A percentile compares a stretch with the other conserved stretches of the same genome.
Evolutionary conservation across 331 rosid genomes (phyloP).

Genomic region (Arachis monticola): DNA sequence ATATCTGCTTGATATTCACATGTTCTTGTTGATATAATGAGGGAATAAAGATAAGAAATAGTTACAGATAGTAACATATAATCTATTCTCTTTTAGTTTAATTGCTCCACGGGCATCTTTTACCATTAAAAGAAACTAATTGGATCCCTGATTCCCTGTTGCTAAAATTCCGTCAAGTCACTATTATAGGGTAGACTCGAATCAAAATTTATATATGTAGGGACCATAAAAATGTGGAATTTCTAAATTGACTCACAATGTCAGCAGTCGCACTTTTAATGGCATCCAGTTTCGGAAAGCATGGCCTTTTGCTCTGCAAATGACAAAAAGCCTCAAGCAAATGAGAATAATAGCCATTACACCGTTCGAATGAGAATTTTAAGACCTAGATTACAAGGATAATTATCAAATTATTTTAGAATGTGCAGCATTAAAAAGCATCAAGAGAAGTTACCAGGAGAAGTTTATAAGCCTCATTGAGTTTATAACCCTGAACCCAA

Average conservation of each 20-base stretch:
- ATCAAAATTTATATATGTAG: not conserved
- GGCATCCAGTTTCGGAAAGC: constrained; percentile 86
- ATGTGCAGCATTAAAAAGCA: constrained; percentile 15
- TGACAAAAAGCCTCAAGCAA: constrained; percentile 24
- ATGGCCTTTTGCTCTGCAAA: constrained; percentile 84
- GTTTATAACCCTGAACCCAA: constrained; percentile 90
- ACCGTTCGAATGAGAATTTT: constrained; percentile 24
- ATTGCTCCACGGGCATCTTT: not conserved
- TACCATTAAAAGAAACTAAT: too few relatives aligned
- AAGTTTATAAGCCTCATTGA: constrained; percentile 60
- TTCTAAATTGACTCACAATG: constrained; percentile 65
- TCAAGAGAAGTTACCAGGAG: constrained; percentile 66
- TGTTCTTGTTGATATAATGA: constrained; percentile 9
- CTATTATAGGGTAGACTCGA: not conserved
- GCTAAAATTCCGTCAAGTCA: not conserved
- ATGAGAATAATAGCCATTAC: constrained; percentile 31
- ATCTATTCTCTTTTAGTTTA: not conserved
- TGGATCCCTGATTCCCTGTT: not conserved
- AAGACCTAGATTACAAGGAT: constrained; percentile 39
- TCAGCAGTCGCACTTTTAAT: constrained; percentile 89
- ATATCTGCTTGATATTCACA: constrained; percentile 3
- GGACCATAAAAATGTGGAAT: constrained; percentile 6
- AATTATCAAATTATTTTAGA: not conserved
- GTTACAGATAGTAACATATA: not conserved
- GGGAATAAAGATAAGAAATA: not conserved